These are phyloP conservation scores for Solanum hybrid DNA, from an alignment of 305 asterid species.

Conservation along the genomic window DNA sequence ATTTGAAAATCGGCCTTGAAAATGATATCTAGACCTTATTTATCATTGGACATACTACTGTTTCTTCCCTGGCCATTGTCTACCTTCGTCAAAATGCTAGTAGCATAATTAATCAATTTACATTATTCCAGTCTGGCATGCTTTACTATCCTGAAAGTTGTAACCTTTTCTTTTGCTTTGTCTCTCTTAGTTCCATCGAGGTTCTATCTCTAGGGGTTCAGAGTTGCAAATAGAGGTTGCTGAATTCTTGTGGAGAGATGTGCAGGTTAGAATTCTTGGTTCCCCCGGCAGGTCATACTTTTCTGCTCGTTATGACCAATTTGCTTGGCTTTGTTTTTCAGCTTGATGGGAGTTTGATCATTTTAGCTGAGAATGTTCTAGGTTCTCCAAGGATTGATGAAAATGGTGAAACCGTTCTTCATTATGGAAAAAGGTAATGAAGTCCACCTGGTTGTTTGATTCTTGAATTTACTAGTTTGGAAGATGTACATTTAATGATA, in stretches of 20 bases:
- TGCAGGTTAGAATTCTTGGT: constrained; percentile 49
- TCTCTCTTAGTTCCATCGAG: constrained; percentile 66
- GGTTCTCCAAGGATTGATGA: constrained; percentile 48
- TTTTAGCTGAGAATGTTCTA: constrained; percentile 72
- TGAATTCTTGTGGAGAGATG: constrained; percentile 88
- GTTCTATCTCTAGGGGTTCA: constrained; percentile 80
- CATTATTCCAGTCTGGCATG: background rate
- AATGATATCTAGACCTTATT: background rate
- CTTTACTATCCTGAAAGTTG: constrained; percentile 1
- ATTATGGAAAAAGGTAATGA: constrained; percentile 76
- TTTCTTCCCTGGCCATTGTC: background rate
- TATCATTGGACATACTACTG: background rate
- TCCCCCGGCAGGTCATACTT: constrained; percentile 3
- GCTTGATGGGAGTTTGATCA: constrained; percentile 85
- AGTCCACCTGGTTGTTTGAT: constrained; percentile 1
- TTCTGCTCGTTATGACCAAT: constrained; percentile 19
- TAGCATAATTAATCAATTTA: background rate
- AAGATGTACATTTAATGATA: constrained; percentile 1
- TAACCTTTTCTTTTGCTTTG: constrained; percentile 14
- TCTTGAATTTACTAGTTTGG: constrained; percentile 8
- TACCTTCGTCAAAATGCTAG: background rate
- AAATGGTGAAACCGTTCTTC: constrained; percentile 57
- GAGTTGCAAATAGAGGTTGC: constrained; percentile 90
- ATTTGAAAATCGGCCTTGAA: background rate
- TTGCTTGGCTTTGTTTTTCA: constrained; percentile 28